Evolutionary conservation across 2,329 filamentous ascomycete species (phyloP).

Genomic region (Neophaeococcomyces mojaviensis): DNA sequence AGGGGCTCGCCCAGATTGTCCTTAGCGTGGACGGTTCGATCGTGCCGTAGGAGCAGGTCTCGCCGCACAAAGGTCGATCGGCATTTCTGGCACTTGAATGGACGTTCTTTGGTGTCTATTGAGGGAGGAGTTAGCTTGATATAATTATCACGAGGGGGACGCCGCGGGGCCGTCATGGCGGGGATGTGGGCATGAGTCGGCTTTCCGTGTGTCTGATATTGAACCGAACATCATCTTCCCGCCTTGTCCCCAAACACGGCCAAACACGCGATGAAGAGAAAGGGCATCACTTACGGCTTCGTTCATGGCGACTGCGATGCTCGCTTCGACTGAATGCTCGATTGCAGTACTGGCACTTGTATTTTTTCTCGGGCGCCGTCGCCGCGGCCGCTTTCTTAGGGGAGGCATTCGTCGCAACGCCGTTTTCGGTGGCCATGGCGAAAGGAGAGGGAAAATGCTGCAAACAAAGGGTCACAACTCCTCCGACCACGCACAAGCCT

Average conservation of each 20-base stretch:
- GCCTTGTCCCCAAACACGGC: neutral
- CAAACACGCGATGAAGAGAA: no score
- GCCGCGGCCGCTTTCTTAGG: constrained; percentile 68
- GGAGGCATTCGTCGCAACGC: constrained; percentile 30
- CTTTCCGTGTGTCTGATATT: neutral
- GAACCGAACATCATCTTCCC: neutral
- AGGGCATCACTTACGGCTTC: constrained; percentile 73
- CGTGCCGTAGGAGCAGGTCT: constrained; percentile 91
- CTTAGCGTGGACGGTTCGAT: constrained; percentile 96
- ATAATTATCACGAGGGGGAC: neutral
- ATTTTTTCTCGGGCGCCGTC: constrained; percentile 86
- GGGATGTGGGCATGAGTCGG: neutral
- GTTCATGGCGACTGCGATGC: constrained; percentile 91
- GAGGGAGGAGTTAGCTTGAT: neutral
- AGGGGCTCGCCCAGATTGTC: constrained; percentile 87
- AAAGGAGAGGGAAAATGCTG: neutral
- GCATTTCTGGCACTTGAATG: constrained; percentile 98
- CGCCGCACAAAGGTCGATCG: constrained; percentile 96
- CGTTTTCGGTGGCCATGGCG: constrained; percentile 22
- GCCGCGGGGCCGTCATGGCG: neutral
- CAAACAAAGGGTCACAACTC: constrained; percentile 17
- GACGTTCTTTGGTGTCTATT: constrained; percentile 78
- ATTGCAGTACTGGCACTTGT: constrained; percentile 99
- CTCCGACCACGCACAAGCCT: constrained; percentile 24
- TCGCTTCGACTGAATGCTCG: constrained; percentile 95